These are phyloP conservation scores for Cyphellophora europaea DNA, from an alignment of 2,329 filamentous ascomycete genomes.

Conservation along the genomic window DNA sequence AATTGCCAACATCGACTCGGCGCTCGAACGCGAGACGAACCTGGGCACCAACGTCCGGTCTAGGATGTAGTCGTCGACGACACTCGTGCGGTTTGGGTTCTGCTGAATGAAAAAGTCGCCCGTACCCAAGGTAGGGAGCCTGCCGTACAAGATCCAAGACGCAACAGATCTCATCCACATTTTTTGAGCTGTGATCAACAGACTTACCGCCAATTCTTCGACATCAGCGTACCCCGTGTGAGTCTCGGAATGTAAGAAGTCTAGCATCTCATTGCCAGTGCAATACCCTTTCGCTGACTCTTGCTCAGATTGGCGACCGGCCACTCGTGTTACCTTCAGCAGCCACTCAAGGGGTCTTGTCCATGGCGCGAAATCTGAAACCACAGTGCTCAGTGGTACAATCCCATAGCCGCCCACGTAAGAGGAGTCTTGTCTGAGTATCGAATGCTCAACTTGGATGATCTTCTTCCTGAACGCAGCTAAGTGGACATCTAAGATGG, in stretches of 20 bases:
- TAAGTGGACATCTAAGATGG: conserved; percentile 66
- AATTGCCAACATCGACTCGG: conserved; percentile 79
- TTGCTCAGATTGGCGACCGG: conserved; percentile 28
- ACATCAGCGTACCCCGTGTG: conserved; percentile 86
- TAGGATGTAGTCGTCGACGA: conserved; percentile 42
- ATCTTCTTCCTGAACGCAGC: conserved; percentile 74
- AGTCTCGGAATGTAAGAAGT: conserved; percentile 64
- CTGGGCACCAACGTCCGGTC: conserved; percentile 58
- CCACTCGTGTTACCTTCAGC: conserved; percentile 60
- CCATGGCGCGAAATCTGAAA: conserved; percentile 82
- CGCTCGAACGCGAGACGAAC: conserved; percentile 67
- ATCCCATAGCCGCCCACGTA: conserved; percentile 89
- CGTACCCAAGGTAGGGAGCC: conserved; percentile 64
- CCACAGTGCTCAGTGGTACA: conserved; percentile 77
- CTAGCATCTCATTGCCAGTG: conserved; percentile 61
- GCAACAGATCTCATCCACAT: conserved; percentile 88
- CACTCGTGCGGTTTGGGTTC: conserved; percentile 27
- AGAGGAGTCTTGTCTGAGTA: conserved; percentile 65
- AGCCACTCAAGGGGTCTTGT: conserved; percentile 78
- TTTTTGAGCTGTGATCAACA: conserved; percentile 71
- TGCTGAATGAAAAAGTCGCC: conserved; percentile 77
- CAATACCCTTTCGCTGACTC: conserved; percentile 10
- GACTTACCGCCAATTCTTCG: conserved; percentile 61
- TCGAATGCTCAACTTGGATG: conserved; percentile 69
- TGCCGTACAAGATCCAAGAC: conserved; percentile 84